A percentile compares a stretch with the other conserved stretches of the same genome.
Conservation (phyloP, 1,284 basidiomycete genomes). For the Exobasidium rhododendri region DNA sequence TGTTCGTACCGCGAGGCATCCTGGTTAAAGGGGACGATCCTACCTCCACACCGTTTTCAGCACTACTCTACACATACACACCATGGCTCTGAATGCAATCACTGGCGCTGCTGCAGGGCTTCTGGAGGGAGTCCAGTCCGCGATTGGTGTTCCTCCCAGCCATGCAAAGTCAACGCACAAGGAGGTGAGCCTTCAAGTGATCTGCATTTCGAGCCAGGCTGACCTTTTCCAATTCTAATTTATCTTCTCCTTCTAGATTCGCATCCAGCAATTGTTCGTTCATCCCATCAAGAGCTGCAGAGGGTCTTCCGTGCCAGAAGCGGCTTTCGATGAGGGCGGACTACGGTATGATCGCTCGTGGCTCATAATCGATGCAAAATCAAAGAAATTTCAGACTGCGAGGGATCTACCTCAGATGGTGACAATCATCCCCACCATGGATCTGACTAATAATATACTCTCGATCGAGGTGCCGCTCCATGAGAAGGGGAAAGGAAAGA, state of each 20-base stretch:
- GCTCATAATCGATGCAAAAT: slow-evolving; percentile 43
- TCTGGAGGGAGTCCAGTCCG: neutral
- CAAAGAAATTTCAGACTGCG: slow-evolving; percentile 41
- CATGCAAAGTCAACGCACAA: neutral
- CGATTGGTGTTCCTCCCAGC: neutral
- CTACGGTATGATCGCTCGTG: slow-evolving; percentile 45
- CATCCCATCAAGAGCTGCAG: slow-evolving; percentile 49
- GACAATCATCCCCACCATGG: slow-evolving; percentile 35
- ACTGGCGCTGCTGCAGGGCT: neutral
- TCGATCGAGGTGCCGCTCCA: slow-evolving; percentile 36
- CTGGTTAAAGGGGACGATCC: too few species aligned
- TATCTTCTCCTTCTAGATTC: slow-evolving; percentile 2
- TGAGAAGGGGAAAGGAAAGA: slow-evolving; percentile 25
- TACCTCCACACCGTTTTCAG: too few species aligned
- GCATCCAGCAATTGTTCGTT: slow-evolving; percentile 22
- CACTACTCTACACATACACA: neutral
- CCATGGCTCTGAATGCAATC: neutral
- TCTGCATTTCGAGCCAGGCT: neutral
- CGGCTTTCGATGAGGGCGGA: slow-evolving; percentile 31
- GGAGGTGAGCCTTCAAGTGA: neutral
- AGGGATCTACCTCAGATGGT: slow-evolving; percentile 47
- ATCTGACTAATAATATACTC: slow-evolving; percentile 23
- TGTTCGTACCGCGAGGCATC: too few species aligned
- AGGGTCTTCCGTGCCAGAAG: slow-evolving; percentile 35
- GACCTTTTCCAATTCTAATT: neutral